phyloP scores from a whole-genome alignment of 2,329 filamentous ascomycete genomes.

The Hypoxylon sp. region DNA sequence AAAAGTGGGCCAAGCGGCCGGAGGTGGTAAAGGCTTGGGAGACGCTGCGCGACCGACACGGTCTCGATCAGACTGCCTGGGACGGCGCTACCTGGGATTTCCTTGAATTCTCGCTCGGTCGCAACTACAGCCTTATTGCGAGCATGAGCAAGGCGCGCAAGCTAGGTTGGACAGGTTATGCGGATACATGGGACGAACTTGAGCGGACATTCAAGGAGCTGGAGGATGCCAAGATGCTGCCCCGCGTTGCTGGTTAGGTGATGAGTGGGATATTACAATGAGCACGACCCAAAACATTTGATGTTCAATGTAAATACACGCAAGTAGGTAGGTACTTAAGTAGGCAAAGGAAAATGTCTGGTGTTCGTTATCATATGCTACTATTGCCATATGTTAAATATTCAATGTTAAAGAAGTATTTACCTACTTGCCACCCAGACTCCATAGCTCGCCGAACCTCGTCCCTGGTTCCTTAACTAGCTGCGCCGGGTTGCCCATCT shows the following conservation, averaged over 20 bases:
- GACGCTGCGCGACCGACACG: conserved; percentile 56
- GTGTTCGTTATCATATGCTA: not conserved
- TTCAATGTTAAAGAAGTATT: not conserved
- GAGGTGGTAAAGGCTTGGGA: conserved; percentile 60
- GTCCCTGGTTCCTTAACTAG: conserved; percentile 40
- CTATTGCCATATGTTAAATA: not conserved
- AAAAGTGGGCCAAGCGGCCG: conserved; percentile 58
- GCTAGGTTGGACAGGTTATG: conserved; percentile 59
- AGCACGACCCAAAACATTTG: too few species aligned
- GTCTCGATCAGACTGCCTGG: conserved; percentile 56
- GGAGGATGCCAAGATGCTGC: conserved; percentile 49
- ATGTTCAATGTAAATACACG: too few species aligned
- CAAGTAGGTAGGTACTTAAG: too few species aligned
- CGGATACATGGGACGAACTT: conserved; percentile 54
- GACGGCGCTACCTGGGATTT: conserved; percentile 61
- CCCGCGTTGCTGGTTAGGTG: conserved; percentile 16
- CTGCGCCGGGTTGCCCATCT: conserved; percentile 53
- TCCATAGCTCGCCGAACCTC: conserved; percentile 46
- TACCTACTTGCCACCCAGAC: conserved; percentile 41
- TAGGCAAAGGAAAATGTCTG: too few species aligned
- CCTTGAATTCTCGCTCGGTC: conserved; percentile 60
- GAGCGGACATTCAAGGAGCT: conserved; percentile 48
- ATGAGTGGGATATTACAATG: too few species aligned
- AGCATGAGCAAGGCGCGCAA: conserved; percentile 63
- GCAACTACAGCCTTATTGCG: conserved; percentile 58